Base-by-base conservation (phyloP, 495 filamentous ascomycete genomes). In the Jackrogersella minutella region DNA sequence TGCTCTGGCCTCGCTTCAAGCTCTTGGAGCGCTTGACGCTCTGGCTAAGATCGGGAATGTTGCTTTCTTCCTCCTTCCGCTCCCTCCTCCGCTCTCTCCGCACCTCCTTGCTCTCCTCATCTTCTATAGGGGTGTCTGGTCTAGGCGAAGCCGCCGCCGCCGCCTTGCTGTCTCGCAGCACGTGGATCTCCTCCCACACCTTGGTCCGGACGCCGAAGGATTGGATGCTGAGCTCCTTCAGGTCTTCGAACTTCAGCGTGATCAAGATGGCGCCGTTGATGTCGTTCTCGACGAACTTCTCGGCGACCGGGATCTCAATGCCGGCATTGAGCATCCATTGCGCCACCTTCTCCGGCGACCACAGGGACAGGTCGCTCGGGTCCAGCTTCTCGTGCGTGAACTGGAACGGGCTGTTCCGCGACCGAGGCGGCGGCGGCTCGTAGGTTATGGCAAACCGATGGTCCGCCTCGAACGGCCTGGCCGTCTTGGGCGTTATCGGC, bases 221-320 rank as follows among this genome's bases (percentile, higher is more conserved):
- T n/a, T 83, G 78, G 61, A 99, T 96, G 17, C 90, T 90, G 4
- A 97, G 87, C 77, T 99, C 95, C 71, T 93, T 93, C n/a, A 99
- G 81, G 71, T 97, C 93, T 31, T 97, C 91, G 66, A 91, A 86
- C 71, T 96, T 90, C n/a, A 99, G 79, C 13, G 90, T 88, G 21
- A 94, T 86, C 1, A 99, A 81, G 49, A 97, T 88, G 2, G 87
- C 78, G 0, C 95, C 95, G 19, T 88, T 89, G 74, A 99, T 97
- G 72, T 99, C 95, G 76, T 99, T 94, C 64, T 85, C 81, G 56
- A 91, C 82, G 66, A 99, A 97, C 69, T 88, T 91, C 52, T 96
- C 86, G n/a, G 94, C 84, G 36, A 93, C 79, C 0, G 80, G 77
- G 9, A 85, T 77, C 54, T 97, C 92, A 66, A 92, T 86, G 5